A percentile compares a stretch with the other conserved stretches of the same genome.
Conservation (phyloP, 2,329 filamentous ascomycete species). For the Fusarium coicis region DNA sequence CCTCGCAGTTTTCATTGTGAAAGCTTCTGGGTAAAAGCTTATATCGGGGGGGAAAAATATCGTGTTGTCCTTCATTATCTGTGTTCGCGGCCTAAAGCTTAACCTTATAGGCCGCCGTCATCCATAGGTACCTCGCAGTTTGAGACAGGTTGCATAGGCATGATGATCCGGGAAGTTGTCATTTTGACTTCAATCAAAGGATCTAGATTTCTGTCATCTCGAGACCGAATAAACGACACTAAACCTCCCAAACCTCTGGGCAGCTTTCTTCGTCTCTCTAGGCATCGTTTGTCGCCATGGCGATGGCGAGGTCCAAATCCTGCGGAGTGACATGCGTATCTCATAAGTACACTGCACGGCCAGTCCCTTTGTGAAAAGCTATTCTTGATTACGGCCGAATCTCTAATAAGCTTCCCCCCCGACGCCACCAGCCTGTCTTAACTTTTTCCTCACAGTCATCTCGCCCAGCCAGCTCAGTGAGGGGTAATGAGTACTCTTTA, state of each 20-base stretch:
- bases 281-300: not conserved
- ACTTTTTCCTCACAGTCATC: not conserved
- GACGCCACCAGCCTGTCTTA: not conserved
- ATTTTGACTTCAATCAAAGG: too few relatives aligned
- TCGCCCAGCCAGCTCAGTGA: not conserved
- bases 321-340: not conserved
- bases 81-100: too few relatives aligned
- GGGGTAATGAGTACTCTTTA: too few relatives aligned
- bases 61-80: too few relatives aligned
- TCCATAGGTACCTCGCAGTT: too few relatives aligned
- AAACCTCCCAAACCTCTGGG: not conserved
- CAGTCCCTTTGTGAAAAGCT: not conserved
- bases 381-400: not conserved
- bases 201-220: too few relatives aligned
- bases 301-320: not conserved
- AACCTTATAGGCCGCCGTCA: too few relatives aligned
- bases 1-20: too few relatives aligned
- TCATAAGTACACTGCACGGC: not conserved
- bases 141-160: not conserved
- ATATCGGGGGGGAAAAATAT: too few relatives aligned
- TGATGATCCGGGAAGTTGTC: not conserved
- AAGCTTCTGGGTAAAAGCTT: too few relatives aligned
- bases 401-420: not conserved
- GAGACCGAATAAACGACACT: not conserved
- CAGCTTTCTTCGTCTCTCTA: not conserved